phyloP scores from a whole-genome alignment of 169 alveolate genomes.

The Plasmodium falciparum region DNA sequence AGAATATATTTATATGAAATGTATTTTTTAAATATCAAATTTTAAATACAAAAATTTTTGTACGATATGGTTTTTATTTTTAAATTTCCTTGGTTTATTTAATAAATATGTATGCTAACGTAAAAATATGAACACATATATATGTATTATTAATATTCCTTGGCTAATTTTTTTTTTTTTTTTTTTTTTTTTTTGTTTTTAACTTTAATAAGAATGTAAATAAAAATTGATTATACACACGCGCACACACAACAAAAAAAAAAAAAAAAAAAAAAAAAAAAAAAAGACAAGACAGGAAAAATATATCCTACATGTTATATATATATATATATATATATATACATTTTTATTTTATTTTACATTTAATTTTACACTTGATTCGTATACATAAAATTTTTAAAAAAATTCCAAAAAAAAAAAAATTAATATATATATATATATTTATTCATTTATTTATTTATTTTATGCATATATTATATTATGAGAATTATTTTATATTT shows the following conservation, averaged over 20 bases:
- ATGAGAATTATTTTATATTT: not conserved
- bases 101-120: no score
- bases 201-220: not conserved
- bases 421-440: not conserved
- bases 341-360: slow-evolving; percentile 11
- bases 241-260: slow-evolving; percentile 11
- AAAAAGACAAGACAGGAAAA: not conserved
- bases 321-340: slow-evolving; percentile 9
- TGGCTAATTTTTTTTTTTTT: no score
- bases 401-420: slow-evolving; percentile 30
- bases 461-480: slow-evolving; percentile 2
- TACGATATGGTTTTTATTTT: no score
- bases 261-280: slow-evolving; percentile 10
- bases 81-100: no score
- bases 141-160: no score
- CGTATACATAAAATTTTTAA: slow-evolving; percentile 34
- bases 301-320: no score
- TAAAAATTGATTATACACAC: slow-evolving; percentile 1
- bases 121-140: no score
- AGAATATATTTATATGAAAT: no score
- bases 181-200: no score
- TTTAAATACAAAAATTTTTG: no score
- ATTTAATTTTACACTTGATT: slow-evolving; percentile 14
- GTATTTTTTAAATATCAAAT: no score
- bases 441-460: slow-evolving; percentile 8